A percentile compares a stretch with the other conserved stretches of the same genome.
phyloP scores from a whole-genome alignment of 805 yeast species.

The Cyberlindnera petersonii region DNA sequence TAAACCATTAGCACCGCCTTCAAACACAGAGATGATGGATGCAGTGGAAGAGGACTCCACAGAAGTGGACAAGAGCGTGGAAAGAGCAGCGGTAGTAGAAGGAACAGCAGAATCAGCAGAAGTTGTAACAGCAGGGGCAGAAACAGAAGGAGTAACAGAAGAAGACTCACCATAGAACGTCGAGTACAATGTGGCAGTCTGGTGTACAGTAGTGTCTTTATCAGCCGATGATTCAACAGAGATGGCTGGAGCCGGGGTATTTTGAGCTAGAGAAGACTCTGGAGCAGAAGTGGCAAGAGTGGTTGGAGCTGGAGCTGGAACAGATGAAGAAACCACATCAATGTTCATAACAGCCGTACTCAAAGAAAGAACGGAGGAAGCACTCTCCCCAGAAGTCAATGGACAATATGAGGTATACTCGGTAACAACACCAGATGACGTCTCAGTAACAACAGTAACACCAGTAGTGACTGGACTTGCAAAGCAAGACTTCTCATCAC shows the following conservation, averaged over 20 bases:
- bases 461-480: too few relatives aligned
- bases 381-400: too few relatives aligned
- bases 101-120: slow-evolving; percentile 11
- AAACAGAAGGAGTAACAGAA: slow-evolving; percentile 4
- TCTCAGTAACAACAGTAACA: too few relatives aligned
- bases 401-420: not conserved
- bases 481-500: too few relatives aligned
- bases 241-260: not conserved
- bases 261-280: not conserved
- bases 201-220: not conserved
- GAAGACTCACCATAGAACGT: not conserved
- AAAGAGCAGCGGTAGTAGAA: slow-evolving; percentile 24
- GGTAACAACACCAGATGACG: slow-evolving; percentile 1
- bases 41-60: too few relatives aligned
- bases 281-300: not conserved
- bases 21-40: slow-evolving; percentile 2
- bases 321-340: too few relatives aligned
- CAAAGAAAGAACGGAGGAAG: too few relatives aligned
- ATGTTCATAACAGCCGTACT: too few relatives aligned
- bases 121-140: slow-evolving; percentile 3
- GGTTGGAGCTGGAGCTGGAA: slow-evolving; percentile 1
- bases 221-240: not conserved
- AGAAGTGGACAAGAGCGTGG: too few relatives aligned
- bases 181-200: slow-evolving; percentile 4
- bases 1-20: slow-evolving; percentile 11